Base-by-base conservation (phyloP, 306 rosid species). In the Phaseolus lunatus region DNA sequence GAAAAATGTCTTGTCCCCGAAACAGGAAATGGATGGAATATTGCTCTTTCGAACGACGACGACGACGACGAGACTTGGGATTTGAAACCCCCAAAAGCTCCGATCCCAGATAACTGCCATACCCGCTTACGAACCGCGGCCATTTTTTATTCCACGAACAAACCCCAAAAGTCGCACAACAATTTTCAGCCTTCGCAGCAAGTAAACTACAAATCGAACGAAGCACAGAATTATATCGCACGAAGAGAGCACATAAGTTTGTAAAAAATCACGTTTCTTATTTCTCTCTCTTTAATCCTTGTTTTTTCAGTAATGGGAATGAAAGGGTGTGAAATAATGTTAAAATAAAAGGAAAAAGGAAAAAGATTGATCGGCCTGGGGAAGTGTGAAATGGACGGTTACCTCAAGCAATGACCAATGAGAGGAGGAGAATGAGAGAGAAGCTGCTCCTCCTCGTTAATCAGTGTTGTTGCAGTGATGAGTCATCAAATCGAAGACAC, bases 1-100 rank as follows among this genome's bases (percentile, higher is more conserved):
- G 92, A 88, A 78, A 48, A 69, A 19, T 81, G 79, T 72, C 86
- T 83, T 39, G 37, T 56, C 24, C 75, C 57, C 4, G 78, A 84
- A 81, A 78, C 23, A 23, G 20, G 9, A 14, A 58, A 83, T 3
- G 79, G 84, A 82, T 84, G 73, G 31, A 33, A 81, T 11, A 72
- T 70, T 70, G 75, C 7, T 59, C 73, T 75, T 77, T 68, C 9
- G 23, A 57, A 70, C 2, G 67, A 84, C 37, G 74, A 56, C 3
- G 56, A 29, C 14, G 67, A 84, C 37, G 74, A 56, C 3, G 56
- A 29, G 11, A 64, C 15, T 66, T 72, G 80, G 24, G 78, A 82
- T 62, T 79, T 82, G 22, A 80, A 81, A 79, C 83, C 83, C 48
- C 78, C 91, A 33, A 69, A 26, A 26, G 9, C 10, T 26, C 16